Conservation (phyloP, 768 basidiomycete species). For the Melanogaster broomeanus region DNA sequence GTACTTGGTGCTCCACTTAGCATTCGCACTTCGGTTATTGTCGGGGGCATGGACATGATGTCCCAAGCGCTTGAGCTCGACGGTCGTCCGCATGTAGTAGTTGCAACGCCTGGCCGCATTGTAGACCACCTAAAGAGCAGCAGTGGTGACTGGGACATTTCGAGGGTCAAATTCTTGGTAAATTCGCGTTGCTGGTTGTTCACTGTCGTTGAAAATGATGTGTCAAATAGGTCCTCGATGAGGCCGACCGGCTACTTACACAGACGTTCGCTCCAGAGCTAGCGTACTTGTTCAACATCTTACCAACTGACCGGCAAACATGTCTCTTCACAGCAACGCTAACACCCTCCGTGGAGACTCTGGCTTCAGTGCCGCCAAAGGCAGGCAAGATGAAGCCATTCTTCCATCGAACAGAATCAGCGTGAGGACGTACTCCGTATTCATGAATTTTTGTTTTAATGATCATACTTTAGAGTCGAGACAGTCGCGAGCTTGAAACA, state of each 20-base stretch:
- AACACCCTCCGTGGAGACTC: constrained; percentile 78
- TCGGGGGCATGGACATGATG: constrained; percentile 99
- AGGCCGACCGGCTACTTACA: constrained; percentile 92
- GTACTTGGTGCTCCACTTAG: constrained; percentile 85
- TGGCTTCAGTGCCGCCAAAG: constrained; percentile 72
- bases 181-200: constrained; percentile 22
- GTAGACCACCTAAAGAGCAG: constrained; percentile 86
- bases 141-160: constrained; percentile 78
- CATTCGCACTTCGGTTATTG: constrained; percentile 82
- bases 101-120: constrained; percentile 94
- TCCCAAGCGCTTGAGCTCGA: constrained; percentile 85
- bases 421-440: constrained; percentile 46
- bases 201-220: neutral
- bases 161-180: constrained; percentile 83
- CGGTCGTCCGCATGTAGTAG: constrained; percentile 86
- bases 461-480: constrained; percentile 58
- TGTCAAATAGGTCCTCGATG: constrained; percentile 77
- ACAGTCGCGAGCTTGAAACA: constrained; percentile 90
- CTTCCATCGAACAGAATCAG: constrained; percentile 74
- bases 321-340: constrained; percentile 96
- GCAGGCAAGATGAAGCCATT: constrained; percentile 87
- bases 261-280: constrained; percentile 89
- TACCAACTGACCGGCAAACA: constrained; percentile 90
- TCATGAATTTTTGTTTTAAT: neutral
- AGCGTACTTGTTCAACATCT: constrained; percentile 66